phyloP scores from a whole-genome alignment of 2,329 filamentous ascomycete species.

The Fusarium nelsonii region DNA sequence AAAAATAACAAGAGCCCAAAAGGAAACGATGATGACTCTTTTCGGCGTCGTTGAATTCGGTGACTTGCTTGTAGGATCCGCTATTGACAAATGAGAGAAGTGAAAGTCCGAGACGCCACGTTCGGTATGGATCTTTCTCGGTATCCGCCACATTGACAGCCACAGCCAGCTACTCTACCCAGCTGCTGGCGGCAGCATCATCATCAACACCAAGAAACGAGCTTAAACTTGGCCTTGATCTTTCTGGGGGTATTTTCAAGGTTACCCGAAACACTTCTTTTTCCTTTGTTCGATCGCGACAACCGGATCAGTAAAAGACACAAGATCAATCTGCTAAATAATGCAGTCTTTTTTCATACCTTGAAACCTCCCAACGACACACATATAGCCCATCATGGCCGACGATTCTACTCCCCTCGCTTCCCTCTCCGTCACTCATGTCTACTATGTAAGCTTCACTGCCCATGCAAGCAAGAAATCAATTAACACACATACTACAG shows the following conservation, averaged over 20 bases:
- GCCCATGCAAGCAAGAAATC: background rate
- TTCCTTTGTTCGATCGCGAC: background rate
- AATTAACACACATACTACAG: constrained; percentile 60
- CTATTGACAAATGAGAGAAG: constrained; percentile 26
- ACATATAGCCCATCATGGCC: constrained; percentile 41
- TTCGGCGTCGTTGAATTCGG: constrained; percentile 35
- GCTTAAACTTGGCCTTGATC: constrained; percentile 13
- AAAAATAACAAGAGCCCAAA: background rate
- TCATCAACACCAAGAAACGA: constrained; percentile 21
- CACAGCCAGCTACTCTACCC: constrained; percentile 14
- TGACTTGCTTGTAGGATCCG: constrained; percentile 10
- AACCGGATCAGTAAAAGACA: background rate
- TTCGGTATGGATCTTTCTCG: background rate
- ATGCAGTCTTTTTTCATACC: constrained; percentile 17
- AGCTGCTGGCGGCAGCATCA: constrained; percentile 1
- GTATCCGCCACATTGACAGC: constrained; percentile 16
- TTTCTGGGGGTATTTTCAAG: background rate
- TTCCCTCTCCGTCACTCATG: constrained; percentile 93
- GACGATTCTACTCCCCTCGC: constrained; percentile 71
- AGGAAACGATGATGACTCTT: constrained; percentile 36
- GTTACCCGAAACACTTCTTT: background rate
- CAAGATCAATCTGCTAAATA: constrained; percentile 1
- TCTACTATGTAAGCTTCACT: constrained; percentile 81
- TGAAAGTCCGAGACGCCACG: constrained; percentile 24
- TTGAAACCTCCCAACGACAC: constrained; percentile 5